These are phyloP conservation scores for Blastobotrys apis DNA, from an alignment of 1,139 yeast species.

Conservation along the genomic window DNA sequence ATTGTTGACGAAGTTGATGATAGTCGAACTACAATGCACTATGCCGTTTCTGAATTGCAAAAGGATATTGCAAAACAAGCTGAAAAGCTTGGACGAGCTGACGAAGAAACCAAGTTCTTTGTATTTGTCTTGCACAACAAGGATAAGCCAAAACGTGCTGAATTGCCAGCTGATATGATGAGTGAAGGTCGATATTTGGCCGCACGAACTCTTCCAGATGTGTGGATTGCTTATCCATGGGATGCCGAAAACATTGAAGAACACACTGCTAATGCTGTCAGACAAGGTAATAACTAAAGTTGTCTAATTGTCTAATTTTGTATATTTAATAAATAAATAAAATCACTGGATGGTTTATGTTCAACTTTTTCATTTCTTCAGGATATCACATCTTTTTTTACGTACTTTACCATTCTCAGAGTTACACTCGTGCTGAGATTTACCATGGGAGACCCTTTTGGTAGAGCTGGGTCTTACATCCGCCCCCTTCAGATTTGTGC, in stretches of 20 bases:
- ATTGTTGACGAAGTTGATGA: conserved; percentile 95
- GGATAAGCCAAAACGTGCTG: conserved; percentile 80
- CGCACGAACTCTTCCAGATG: conserved; percentile 85
- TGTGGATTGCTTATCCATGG: conserved; percentile 99
- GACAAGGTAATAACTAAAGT: conserved; percentile 56
- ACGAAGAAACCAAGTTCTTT: conserved; percentile 68
- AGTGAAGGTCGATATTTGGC: conserved; percentile 73
- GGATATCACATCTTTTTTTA: too few relatives aligned
- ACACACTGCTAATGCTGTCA: conserved; percentile 76
- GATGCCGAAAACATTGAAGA: conserved; percentile 84
- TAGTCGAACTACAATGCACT: conserved; percentile 90
- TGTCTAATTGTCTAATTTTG: background rate
- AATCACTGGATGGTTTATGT: too few relatives aligned
- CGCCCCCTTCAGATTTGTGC: too few relatives aligned
- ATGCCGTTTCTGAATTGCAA: conserved; percentile 80
- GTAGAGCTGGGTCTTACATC: too few relatives aligned
- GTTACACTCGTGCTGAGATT: too few relatives aligned
- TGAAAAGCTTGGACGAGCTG: conserved; percentile 45
- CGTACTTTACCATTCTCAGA: too few relatives aligned
- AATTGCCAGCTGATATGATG: conserved; percentile 62
- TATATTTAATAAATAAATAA: too few relatives aligned
- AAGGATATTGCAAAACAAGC: conserved; percentile 71
- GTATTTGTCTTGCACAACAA: conserved; percentile 93
- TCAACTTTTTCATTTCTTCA: too few relatives aligned
- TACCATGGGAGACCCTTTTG: too few relatives aligned